phyloP scores from a whole-genome alignment of 139 green algal species.

The Prasinococcaceae sp. region DNA sequence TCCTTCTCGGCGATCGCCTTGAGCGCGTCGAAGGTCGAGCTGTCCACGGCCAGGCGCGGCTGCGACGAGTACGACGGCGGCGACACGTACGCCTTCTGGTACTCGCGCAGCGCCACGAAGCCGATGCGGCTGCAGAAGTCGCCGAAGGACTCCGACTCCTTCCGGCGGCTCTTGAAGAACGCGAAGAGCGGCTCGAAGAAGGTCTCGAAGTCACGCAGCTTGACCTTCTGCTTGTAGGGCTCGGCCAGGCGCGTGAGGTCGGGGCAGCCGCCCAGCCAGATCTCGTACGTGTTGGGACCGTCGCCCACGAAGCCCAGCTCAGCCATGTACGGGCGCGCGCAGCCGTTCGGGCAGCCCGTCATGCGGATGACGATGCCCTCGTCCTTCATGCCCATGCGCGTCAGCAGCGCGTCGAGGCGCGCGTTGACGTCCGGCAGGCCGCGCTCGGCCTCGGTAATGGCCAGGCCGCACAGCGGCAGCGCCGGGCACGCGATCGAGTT shows the following conservation, averaged over 20 bases:
- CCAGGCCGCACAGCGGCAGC: constrained; percentile 91
- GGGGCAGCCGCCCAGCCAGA: constrained; percentile 76
- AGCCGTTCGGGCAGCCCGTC: constrained; percentile 98
- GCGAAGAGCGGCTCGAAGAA: constrained; percentile 82
- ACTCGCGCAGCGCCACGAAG: constrained; percentile 9
- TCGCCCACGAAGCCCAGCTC: constrained; percentile 97
- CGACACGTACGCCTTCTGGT: constrained; percentile 7
- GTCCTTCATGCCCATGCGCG: constrained; percentile 15
- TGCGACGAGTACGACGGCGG: background rate
- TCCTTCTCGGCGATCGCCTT: constrained; percentile 10
- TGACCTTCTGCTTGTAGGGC: constrained; percentile 62
- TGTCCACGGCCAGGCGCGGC: constrained; percentile 15
- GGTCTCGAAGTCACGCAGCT: constrained; percentile 76
- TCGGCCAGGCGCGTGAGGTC: constrained; percentile 72
- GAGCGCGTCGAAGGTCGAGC: constrained; percentile 12
- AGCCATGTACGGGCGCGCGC: constrained; percentile 93
- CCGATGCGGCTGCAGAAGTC: constrained; percentile 60
- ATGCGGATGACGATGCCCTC: constrained; percentile 80
- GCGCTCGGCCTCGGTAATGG: constrained; percentile 90
- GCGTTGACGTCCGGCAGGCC: constrained; percentile 55
- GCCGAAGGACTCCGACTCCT: constrained; percentile 62
- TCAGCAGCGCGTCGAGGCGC: constrained; percentile 38
- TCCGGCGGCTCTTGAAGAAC: constrained; percentile 34
- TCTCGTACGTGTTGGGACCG: constrained; percentile 93
- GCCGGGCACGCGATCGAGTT: constrained; percentile 94